phyloP scores from a whole-genome alignment of 2,329 filamentous ascomycete species.

The Pseudogymnoascus sp. region DNA sequence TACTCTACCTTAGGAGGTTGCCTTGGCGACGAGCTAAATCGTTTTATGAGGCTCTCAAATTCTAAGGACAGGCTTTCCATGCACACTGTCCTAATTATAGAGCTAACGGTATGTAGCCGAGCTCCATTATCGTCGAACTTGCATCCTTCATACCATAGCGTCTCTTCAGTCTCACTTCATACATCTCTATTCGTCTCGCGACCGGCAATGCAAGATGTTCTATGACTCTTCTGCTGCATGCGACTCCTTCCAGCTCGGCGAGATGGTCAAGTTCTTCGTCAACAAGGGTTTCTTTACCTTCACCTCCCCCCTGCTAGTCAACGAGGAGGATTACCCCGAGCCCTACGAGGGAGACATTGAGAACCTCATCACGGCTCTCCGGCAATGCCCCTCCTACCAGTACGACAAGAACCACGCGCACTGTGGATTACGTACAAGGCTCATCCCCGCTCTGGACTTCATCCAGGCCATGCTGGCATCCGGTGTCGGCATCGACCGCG shows the following conservation, averaged over 20 bases:
- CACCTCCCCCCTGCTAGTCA: constrained; percentile 37
- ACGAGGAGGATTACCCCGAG: constrained; percentile 25
- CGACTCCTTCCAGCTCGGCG: constrained; percentile 70
- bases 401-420: constrained; percentile 65
- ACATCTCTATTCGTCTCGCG: constrained; percentile 57
- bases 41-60: background rate
- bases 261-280: constrained; percentile 64
- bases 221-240: constrained; percentile 66
- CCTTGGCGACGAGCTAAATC: background rate
- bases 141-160: constrained; percentile 59
- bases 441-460: constrained; percentile 59
- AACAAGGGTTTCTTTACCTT: constrained; percentile 53
- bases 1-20: background rate
- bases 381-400: constrained; percentile 64
- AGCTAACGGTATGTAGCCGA: constrained; percentile 41
- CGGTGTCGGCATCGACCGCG: constrained; percentile 34
- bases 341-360: constrained; percentile 52
- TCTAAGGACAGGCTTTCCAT: background rate
- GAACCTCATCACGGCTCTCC: constrained; percentile 49
- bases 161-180: constrained; percentile 64
- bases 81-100: constrained; percentile 13
- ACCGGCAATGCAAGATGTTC: constrained; percentile 60
- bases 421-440: constrained; percentile 58
- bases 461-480: constrained; percentile 49
- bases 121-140: constrained; percentile 55